Evolutionary conservation across 257 asterid genomes (phyloP), one percentile per base, ranked within the genome.

Genomic region (Solanum neorickii): DNA sequence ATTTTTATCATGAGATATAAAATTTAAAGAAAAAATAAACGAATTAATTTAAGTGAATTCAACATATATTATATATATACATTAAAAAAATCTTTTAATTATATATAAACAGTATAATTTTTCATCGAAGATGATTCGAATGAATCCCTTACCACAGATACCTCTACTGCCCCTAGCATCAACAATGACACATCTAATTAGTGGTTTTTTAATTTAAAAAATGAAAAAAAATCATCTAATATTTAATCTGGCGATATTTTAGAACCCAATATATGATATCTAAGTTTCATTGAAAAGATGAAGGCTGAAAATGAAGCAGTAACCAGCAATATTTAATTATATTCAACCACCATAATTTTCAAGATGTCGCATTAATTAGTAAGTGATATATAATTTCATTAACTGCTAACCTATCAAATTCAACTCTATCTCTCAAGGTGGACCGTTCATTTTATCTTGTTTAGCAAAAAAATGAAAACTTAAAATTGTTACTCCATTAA

Each of bases 261-360:
- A 52, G 0, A 52, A 52, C 62, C 62, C n/a, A 52, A 2, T 23
- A 52, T 16, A 52, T 16, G 62, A 52, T 52, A 52, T 52, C 62
- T 35, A 52, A 52, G 62, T 16, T 16, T 52, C 62, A 52, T 16
- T 2, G 62, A 35, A 5, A 35, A 0, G 21, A 49, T 49, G 60
- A 49, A 49, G 60, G 60, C 60, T 49, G 60, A 47, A 49, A 49
- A 49, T 16, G 83, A 75, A 37, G 52, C 12, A 75, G 20, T 15
- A 75, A 75, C 82, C 12, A 23, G 5, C 49, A 33, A 1, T 33
- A 5, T 39, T 23, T 75, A 75, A 23, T 16, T 78, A 29, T 16
- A 80, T 80, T 80, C 29, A 80, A 80, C 85, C 41, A 47, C 85
- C 85, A 16, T 80, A 29, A 27, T 80, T 80, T 80, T 80, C 44